These are phyloP conservation scores for Sugiyamaella paludigena DNA, from an alignment of 1,139 yeast genomes.

Conservation along the genomic window DNA sequence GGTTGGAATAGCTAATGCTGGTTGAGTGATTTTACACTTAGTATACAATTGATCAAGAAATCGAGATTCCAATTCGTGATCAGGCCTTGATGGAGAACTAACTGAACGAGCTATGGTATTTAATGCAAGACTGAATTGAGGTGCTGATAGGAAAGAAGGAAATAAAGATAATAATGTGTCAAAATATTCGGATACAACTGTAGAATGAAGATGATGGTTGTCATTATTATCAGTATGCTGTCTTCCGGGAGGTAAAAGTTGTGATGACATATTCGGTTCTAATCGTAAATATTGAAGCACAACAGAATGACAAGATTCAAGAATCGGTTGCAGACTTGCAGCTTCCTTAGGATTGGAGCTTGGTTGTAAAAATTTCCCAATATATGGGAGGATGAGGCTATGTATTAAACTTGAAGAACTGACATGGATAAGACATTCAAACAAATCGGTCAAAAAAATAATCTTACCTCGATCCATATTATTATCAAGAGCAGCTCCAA, in stretches of 20 bases:
- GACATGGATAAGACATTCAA: constrained; percentile 55
- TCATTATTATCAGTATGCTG: constrained; percentile 3
- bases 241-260: too few species aligned
- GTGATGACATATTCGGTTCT: background rate
- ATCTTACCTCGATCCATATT: constrained; percentile 48
- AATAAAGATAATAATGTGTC: constrained; percentile 49
- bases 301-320: constrained; percentile 71
- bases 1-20: constrained; percentile 39
- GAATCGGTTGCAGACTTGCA: constrained; percentile 37
- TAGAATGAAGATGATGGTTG: background rate
- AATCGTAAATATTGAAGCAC: constrained; percentile 42
- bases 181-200: constrained; percentile 32
- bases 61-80: constrained; percentile 40
- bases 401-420: constrained; percentile 36
- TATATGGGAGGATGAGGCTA: constrained; percentile 44
- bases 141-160: constrained; percentile 54
- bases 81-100: constrained; percentile 45
- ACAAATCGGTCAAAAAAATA: constrained; percentile 54
- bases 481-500: constrained; percentile 38
- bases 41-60: constrained; percentile 44
- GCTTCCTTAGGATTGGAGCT: constrained; percentile 18
- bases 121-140: constrained; percentile 58
- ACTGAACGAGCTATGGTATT: constrained; percentile 55
- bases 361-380: constrained; percentile 45
- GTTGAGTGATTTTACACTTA: constrained; percentile 31